Conservation (phyloP, 2,329 filamentous ascomycete genomes). For the Penicillium sp. region DNA sequence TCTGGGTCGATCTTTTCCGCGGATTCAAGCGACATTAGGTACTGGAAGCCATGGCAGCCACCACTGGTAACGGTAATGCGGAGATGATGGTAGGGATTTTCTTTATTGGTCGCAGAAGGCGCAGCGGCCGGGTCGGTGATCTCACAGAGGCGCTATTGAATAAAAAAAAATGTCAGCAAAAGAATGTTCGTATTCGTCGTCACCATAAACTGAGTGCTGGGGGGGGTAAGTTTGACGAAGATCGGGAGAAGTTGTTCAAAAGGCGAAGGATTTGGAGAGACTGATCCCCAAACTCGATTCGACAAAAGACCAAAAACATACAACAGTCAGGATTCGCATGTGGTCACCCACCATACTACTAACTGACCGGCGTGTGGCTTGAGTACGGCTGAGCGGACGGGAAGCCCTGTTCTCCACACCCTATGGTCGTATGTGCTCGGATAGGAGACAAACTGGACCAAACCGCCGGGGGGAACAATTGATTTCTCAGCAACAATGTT, state of each 20-base stretch:
- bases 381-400: conserved; percentile 44
- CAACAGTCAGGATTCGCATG: conserved; percentile 43
- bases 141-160: conserved; percentile 58
- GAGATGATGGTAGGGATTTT: conserved; percentile 75
- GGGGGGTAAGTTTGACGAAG: background rate
- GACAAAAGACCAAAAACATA: conserved; percentile 32
- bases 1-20: conserved; percentile 54
- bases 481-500: background rate
- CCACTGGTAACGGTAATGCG: conserved; percentile 88
- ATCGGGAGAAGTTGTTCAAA: conserved; percentile 1
- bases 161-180: background rate
- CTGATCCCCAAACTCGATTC: background rate
- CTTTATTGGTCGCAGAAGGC: conserved; percentile 30
- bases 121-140: conserved; percentile 56
- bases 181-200: conserved; percentile 7
- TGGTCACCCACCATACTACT: conserved; percentile 46
- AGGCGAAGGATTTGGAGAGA: background rate
- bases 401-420: conserved; percentile 44
- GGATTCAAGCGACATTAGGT: conserved; percentile 76
- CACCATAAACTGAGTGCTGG: no score
- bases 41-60: conserved; percentile 97
- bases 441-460: conserved; percentile 4
- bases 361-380: conserved; percentile 43
- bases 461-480: conserved; percentile 3
- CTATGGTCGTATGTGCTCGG: conserved; percentile 40